Evolutionary conservation across 805 yeast genomes (phyloP).

Genomic region (Debaryomyces prosopidis): DNA sequence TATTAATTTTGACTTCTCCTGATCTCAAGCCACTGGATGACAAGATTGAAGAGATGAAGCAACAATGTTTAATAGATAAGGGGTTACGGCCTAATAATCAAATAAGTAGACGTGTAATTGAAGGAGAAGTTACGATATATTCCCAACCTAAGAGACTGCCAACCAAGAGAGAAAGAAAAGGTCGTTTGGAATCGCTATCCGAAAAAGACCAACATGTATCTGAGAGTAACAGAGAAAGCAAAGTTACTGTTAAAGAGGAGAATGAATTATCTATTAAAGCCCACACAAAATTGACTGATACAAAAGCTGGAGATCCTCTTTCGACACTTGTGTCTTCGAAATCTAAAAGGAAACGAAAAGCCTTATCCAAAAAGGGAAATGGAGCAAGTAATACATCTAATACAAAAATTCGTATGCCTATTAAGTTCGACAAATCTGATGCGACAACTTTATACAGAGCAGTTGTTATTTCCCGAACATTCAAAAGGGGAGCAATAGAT

Average conservation of each 20-base stretch:
- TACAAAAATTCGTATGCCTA: constrained; percentile 12
- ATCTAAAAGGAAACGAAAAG: constrained; percentile 12
- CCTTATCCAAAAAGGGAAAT: constrained; percentile 4
- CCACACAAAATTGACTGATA: neutral
- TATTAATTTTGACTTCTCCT: constrained; percentile 32
- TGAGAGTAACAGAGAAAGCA: neutral
- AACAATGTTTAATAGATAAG: constrained; percentile 25
- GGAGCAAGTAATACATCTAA: constrained; percentile 1
- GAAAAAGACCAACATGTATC: neutral
- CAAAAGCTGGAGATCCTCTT: constrained; percentile 6
- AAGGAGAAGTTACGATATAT: constrained; percentile 27
- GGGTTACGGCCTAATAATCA: constrained; percentile 17
- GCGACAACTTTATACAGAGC: constrained; percentile 59
- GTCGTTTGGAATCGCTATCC: constrained; percentile 24
- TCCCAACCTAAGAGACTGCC: constrained; percentile 4
- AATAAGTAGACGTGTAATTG: constrained; percentile 22
- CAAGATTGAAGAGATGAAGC: constrained; percentile 25
- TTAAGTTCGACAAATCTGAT: constrained; percentile 43
- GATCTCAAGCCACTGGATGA: constrained; percentile 25
- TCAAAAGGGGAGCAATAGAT: constrained; percentile 55
- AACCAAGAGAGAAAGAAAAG: constrained; percentile 7
- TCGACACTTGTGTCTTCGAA: constrained; percentile 12
- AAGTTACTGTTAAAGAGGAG: neutral
- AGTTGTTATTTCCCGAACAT: constrained; percentile 66
- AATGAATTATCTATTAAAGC: neutral